Percentiles rank a stretch among this genome's conserved stretches.
Evolutionary conservation across 768 basidiomycete genomes (phyloP).

Genomic region (Multifurca ochricompacta): DNA sequence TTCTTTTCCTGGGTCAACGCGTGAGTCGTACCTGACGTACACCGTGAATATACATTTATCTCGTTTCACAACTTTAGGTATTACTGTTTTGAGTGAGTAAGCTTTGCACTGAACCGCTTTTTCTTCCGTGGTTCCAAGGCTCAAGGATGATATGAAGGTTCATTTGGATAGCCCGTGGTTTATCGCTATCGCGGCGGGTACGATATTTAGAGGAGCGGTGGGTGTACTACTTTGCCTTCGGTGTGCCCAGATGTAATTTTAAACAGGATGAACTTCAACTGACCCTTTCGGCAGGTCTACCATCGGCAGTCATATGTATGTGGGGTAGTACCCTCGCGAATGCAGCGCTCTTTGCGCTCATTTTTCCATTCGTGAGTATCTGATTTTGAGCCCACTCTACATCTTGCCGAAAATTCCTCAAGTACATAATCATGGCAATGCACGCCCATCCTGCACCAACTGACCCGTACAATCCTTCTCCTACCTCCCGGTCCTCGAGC

Average conservation of each 20-base stretch:
- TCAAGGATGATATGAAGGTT: slow-evolving; percentile 38
- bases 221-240: slow-evolving; percentile 84
- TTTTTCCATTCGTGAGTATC: slow-evolving; percentile 65
- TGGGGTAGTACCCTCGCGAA: slow-evolving; percentile 71
- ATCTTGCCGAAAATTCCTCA: slow-evolving; percentile 1
- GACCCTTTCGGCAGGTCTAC: slow-evolving; percentile 43
- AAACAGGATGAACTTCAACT: neutral
- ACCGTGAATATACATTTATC: too few species aligned
- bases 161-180: slow-evolving; percentile 68
- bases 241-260: slow-evolving; percentile 30
- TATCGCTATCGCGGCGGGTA: slow-evolving; percentile 60
- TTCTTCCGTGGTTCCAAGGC: slow-evolving; percentile 4
- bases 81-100: slow-evolving; percentile 79
- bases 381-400: neutral
- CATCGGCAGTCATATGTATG: slow-evolving; percentile 63
- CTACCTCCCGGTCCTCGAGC: slow-evolving; percentile 8
- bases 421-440: slow-evolving; percentile 85
- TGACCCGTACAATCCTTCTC: slow-evolving; percentile 62
- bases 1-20: slow-evolving; percentile 85
- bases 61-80: slow-evolving; percentile 41
- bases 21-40: slow-evolving; percentile 44
- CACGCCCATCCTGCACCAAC: slow-evolving; percentile 64
- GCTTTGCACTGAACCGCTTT: neutral
- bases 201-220: slow-evolving; percentile 80
- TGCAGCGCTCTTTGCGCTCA: slow-evolving; percentile 72